Conservation (phyloP, 805 yeast genomes). For the Candida pini region DNA sequence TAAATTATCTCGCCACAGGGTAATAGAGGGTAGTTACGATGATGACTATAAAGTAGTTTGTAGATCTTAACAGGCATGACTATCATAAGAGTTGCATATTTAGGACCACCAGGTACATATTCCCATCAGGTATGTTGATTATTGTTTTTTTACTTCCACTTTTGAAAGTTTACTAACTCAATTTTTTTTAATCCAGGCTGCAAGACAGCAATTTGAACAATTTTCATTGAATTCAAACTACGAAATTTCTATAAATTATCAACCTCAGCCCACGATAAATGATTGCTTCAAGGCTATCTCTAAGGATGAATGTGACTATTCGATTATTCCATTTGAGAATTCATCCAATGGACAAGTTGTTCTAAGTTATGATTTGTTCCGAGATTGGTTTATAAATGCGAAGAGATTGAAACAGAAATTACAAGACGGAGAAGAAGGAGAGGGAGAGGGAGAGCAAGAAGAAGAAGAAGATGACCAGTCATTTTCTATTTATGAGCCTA, state of each 20-base stretch:
- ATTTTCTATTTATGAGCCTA: constrained; percentile 20
- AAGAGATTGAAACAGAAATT: constrained; percentile 8
- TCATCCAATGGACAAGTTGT: constrained; percentile 94
- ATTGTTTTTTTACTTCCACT: no score
- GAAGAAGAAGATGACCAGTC: constrained; percentile 8
- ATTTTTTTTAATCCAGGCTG: constrained; percentile 38
- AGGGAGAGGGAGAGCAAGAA: constrained; percentile 4
- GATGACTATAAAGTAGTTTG: no score
- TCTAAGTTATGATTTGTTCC: constrained; percentile 72
- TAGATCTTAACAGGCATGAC: no score
- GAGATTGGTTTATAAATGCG: constrained; percentile 51
- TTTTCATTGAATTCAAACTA: constrained; percentile 6
- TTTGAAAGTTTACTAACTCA: no score
- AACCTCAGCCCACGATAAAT: constrained; percentile 39
- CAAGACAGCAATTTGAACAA: constrained; percentile 34
- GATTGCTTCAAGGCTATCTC: constrained; percentile 59
- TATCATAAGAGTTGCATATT: constrained; percentile 51
- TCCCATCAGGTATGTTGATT: constrained; percentile 83
- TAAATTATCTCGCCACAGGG: no score
- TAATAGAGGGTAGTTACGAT: no score
- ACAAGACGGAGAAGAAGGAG: constrained; percentile 1
- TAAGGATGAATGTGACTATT: constrained; percentile 47
- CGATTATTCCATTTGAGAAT: constrained; percentile 88
- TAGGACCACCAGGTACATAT: constrained; percentile 92
- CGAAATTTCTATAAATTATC: constrained; percentile 18